A percentile compares a stretch with the other conserved stretches of the same genome.
phyloP scores from a whole-genome alignment of 495 filamentous ascomycete genomes.

The Articulospora tetracladia region DNA sequence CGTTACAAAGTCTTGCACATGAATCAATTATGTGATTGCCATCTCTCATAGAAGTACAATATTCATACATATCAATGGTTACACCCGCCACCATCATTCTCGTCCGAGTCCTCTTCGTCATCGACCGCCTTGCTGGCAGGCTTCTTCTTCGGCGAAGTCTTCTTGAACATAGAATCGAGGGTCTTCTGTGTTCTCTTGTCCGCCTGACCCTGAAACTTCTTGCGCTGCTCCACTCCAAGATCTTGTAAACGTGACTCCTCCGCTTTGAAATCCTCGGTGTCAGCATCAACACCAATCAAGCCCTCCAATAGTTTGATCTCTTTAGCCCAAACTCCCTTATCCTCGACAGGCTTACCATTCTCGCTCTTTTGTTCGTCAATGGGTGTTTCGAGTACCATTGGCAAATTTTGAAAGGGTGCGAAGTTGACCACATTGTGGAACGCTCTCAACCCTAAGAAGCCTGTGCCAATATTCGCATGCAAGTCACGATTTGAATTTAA shows the following conservation, averaged over 20 bases:
- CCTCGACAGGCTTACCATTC: slow-evolving; percentile 56
- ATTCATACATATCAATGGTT: slow-evolving; percentile 8
- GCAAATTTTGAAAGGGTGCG: slow-evolving; percentile 66
- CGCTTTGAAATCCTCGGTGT: slow-evolving; percentile 61
- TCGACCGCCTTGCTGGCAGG: slow-evolving; percentile 16
- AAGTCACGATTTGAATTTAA: slow-evolving; percentile 73
- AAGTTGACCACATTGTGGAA: slow-evolving; percentile 93
- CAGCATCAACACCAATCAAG: slow-evolving; percentile 75
- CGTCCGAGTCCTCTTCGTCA: slow-evolving; percentile 17
- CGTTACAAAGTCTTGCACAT: too few species aligned
- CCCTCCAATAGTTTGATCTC: slow-evolving; percentile 89
- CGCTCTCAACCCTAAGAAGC: slow-evolving; percentile 82
- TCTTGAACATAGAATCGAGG: slow-evolving; percentile 35
- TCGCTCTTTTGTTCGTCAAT: slow-evolving; percentile 59
- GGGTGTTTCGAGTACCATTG: slow-evolving; percentile 93
- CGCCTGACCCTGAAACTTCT: slow-evolving; percentile 71
- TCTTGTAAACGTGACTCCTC: slow-evolving; percentile 62
- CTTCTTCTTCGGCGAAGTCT: slow-evolving; percentile 44
- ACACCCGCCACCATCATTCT: slow-evolving; percentile 19
- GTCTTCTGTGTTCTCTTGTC: slow-evolving; percentile 60
- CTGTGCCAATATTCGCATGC: slow-evolving; percentile 91
- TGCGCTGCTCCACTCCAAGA: slow-evolving; percentile 63
- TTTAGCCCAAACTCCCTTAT: slow-evolving; percentile 73
- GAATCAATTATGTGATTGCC: too few species aligned
- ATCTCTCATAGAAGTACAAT: background rate